Conservation (phyloP, 2,329 filamentous ascomycete genomes). For the Aspergillus puulaauensis region DNA sequence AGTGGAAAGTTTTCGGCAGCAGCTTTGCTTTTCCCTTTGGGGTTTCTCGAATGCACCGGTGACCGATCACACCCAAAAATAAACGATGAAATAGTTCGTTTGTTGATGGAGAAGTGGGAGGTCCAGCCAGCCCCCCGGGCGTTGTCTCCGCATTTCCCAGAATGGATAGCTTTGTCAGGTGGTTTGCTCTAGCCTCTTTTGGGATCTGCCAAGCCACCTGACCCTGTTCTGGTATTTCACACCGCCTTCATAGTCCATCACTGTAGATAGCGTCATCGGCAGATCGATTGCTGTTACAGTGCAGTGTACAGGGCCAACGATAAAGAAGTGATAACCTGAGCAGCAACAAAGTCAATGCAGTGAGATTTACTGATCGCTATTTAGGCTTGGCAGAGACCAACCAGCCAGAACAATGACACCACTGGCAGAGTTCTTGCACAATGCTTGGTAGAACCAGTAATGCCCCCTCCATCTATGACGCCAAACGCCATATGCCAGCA, state of each 20-base stretch:
- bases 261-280: slow-evolving; percentile 1
- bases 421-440: neutral
- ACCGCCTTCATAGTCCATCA: neutral
- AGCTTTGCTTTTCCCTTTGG: slow-evolving; percentile 3
- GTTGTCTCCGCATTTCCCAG: slow-evolving; percentile 9
- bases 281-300: neutral
- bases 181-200: neutral
- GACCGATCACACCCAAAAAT: slow-evolving; percentile 6
- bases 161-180: slow-evolving; percentile 4
- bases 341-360: neutral
- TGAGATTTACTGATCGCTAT: neutral
- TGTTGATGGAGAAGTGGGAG: neutral
- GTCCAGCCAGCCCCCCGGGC: neutral
- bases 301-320: neutral
- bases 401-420: slow-evolving; percentile 4
- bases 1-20: neutral
- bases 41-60: neutral
- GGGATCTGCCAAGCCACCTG: neutral
- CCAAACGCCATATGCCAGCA: slow-evolving; percentile 12
- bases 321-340: neutral
- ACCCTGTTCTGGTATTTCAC: neutral
- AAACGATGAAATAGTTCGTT: neutral
- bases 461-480: slow-evolving; percentile 18
- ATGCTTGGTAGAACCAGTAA: slow-evolving; percentile 5
- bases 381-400: neutral